Evolutionary conservation across 2,329 filamentous ascomycete genomes (phyloP), one percentile per base, ranked within the genome.

Genomic region (Fusarium pilosicola): DNA sequence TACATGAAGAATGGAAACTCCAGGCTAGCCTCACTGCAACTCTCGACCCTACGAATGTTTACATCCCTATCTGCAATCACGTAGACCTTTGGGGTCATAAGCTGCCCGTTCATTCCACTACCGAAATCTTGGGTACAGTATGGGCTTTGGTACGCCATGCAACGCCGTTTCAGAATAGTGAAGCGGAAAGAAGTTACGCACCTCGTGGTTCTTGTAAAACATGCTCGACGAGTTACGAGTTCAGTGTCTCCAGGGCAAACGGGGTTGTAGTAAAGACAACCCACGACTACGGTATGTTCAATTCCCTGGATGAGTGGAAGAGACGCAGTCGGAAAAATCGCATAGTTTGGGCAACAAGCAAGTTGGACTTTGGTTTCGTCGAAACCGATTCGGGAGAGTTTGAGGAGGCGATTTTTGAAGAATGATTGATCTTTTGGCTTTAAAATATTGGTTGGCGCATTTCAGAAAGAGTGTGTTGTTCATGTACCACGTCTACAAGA

Each of bases 221-320:
- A 26, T 52, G 39, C 30, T 57, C 11, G 12, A 57, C 38, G 14
- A 45, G 28, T 44, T 57, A 4, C 54, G 13, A 1, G 9, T 20
- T 55, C 34, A 20, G 48, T 17, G n/a, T 42, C 15, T 14, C 12
- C 13, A n/a, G 3, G 12, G 18, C 6, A 10, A 13, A 15, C 4
- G 6, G 15, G 1, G 10, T 44, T 18, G 20, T 38, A 6, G 4
- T 56, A 24, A 24, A 42, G 2, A 20, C 38, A 22, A 56, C n/a
- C 30, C 49, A 66, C 10, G 59, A 66, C 49, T 66, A 38, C 24
- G 58, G 58, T 12, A 38, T 49, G 9, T 46, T 45, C 18, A 6
- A 14, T 45, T 28, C 58, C 20, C n/a, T 26, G n/a, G 17, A 24
- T 26, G 24, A 28, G 34, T 39, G 49, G 48, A 34, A 22, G 34